These are phyloP conservation scores for Simplicillium aogashimaense DNA, from an alignment of 2,329 filamentous ascomycete genomes.

Conservation along the genomic window DNA sequence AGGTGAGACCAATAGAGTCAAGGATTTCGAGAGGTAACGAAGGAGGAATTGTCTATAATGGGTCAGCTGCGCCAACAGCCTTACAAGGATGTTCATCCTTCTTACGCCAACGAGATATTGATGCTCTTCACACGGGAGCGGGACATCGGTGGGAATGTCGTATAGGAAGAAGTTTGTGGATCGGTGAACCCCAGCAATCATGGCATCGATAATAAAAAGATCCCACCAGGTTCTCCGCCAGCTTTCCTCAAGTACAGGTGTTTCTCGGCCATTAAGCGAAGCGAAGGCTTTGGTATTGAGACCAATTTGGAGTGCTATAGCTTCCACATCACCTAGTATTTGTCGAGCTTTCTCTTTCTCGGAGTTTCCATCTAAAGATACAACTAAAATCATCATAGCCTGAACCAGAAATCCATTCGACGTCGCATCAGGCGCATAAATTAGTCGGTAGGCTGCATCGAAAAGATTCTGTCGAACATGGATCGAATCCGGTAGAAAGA, in stretches of 20 bases:
- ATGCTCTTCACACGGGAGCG: constrained; percentile 74
- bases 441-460: constrained; percentile 45
- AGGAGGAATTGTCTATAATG: constrained; percentile 41
- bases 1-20: constrained; percentile 64
- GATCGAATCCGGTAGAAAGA: constrained; percentile 38
- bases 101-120: constrained; percentile 53
- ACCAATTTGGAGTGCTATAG: constrained; percentile 64
- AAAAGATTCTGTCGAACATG: constrained; percentile 37
- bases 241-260: constrained; percentile 67
- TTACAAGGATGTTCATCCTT: constrained; percentile 7
- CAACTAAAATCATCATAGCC: constrained; percentile 64
- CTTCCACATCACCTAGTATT: constrained; percentile 57
- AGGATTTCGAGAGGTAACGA: constrained; percentile 63
- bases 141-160: constrained; percentile 56
- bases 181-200: constrained; percentile 72
- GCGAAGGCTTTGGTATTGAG: constrained; percentile 65
- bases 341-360: constrained; percentile 59
- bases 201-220: constrained; percentile 68
- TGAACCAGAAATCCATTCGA: constrained; percentile 61
- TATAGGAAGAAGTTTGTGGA: constrained; percentile 62
- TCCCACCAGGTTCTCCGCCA: constrained; percentile 91
- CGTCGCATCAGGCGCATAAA: constrained; percentile 33
- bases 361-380: constrained; percentile 69
- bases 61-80: neutral
- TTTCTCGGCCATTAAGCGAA: constrained; percentile 48